Base-by-base conservation (phyloP, 2,329 filamentous ascomycete genomes). In the Coniella vitis region DNA sequence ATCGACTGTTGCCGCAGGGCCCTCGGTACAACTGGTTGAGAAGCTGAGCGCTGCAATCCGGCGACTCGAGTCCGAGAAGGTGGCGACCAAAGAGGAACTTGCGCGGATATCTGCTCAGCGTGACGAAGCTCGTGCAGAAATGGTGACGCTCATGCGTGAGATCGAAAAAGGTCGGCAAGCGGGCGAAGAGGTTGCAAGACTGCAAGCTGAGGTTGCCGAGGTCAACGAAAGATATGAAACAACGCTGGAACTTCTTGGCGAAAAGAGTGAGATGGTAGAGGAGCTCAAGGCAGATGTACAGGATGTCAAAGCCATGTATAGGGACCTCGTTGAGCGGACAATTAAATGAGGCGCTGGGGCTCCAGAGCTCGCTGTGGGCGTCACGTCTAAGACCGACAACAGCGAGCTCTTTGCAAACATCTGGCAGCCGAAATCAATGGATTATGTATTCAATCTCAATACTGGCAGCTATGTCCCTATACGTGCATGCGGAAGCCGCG, bases 261-360 rank as follows among this genome's bases (percentile, higher is more conserved):
- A 98, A 77, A 95, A 95, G 78, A 95, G 89, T 65, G 93, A 98
- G 73, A 72, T 86, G 61, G 90, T 95, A 2, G 90, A 95, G 62
- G 93, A 98, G 73, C 71, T 98, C 57, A 82, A 77, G 65, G 84
- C 86, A 12, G 93, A 97, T 72, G 86, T 98, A 46, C 75, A 83
- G 56, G 93, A 98, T 72, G 76, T 98, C 64, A 98, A 98, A 73
- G 85, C 84, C 61, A 95, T 98, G 77, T 97, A 97, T 71, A 81
- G 89, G 56, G 91, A 97, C 63, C 69, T 98, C 65, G 86, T 95
- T 42, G 87, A 95, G 69, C 81, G 84, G 62, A 91, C 88, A 50
- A 81, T 90, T 62, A 85, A 81, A 67, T 86, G 66, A 55, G 39
- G 10, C n/a, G 14, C 20, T 20, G 25, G 9, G 16, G 4, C 12